A percentile compares a stretch with the other conserved stretches of the same genome.
These are phyloP conservation scores for Heritiera littoralis DNA, from an alignment of 345 rosid species.

Conservation along the genomic window DNA sequence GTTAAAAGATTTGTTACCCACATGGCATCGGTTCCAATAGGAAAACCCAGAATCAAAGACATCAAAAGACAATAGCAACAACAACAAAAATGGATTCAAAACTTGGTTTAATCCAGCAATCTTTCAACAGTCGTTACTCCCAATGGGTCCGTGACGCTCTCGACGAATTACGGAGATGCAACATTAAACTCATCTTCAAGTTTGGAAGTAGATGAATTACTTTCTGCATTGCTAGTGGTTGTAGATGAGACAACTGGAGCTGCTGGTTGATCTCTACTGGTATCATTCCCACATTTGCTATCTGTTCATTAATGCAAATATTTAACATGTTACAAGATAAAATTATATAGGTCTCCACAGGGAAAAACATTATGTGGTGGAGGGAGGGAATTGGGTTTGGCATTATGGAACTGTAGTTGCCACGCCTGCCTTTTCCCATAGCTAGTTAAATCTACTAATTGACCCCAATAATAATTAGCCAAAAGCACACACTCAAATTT, in stretches of 20 bases:
- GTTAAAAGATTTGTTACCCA: constrained; percentile 30
- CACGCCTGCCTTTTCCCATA: neutral
- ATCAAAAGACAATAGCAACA: constrained; percentile 26
- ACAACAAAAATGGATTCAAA: constrained; percentile 56
- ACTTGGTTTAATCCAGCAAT: constrained; percentile 51
- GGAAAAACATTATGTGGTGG: neutral
- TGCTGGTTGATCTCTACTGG: constrained; percentile 66
- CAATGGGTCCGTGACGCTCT: constrained; percentile 60
- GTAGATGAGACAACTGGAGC: constrained; percentile 62
- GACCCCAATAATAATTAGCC: neutral
- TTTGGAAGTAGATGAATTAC: constrained; percentile 76
- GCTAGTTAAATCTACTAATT: neutral
- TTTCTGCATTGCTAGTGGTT: constrained; percentile 75
- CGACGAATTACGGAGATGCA: constrained; percentile 70
- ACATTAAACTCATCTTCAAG: constrained; percentile 82
- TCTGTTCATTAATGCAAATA: constrained; percentile 43
- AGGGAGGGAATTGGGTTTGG: neutral
- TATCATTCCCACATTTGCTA: constrained; percentile 68
- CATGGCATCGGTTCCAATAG: constrained; percentile 64
- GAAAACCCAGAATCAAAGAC: constrained; percentile 24
- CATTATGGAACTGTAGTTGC: constrained; percentile 14
- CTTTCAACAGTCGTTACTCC: constrained; percentile 56
- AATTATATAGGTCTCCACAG: neutral
- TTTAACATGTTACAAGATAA: constrained; percentile 18
- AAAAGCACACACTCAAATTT: neutral